phyloP scores from a whole-genome alignment of 75 land plant species.

The Pinus tabuliformis region DNA sequence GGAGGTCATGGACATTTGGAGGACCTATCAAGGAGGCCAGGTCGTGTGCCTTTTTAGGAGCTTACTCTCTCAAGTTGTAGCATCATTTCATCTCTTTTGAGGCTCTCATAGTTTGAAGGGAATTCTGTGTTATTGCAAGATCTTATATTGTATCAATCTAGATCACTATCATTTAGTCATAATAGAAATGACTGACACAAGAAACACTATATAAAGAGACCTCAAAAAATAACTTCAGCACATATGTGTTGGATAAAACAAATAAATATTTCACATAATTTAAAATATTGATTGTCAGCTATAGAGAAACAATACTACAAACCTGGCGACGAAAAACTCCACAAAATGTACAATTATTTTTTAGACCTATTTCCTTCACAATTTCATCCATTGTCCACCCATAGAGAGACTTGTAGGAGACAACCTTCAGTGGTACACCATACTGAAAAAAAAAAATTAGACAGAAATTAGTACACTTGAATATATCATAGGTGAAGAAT shows the following conservation, averaged over 20 bases:
- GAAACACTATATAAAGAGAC: background rate
- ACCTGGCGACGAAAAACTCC: constrained; percentile 99
- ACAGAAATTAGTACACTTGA: background rate
- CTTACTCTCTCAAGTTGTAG: too few species aligned
- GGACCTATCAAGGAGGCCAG: too few species aligned
- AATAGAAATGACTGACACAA: background rate
- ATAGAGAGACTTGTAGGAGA: constrained; percentile 93
- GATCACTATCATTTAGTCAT: background rate
- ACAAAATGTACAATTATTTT: constrained; percentile 99
- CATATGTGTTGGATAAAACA: background rate
- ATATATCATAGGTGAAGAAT: background rate
- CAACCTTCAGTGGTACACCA: constrained; percentile 87
- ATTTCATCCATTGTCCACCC: constrained; percentile 99
- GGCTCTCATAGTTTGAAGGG: too few species aligned
- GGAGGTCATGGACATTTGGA: too few species aligned
- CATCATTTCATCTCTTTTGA: too few species aligned
- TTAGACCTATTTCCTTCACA: constrained; percentile 86
- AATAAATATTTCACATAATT: background rate
- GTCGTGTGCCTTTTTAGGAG: too few species aligned
- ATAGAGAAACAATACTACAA: constrained; percentile 2
- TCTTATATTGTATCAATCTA: too few species aligned
- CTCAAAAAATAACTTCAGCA: background rate
- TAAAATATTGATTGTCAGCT: background rate
- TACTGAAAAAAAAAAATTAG: constrained; percentile 55
- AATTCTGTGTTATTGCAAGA: too few species aligned